phyloP scores from a whole-genome alignment of 306 rosid genomes.

The Castanopsis chinensis region DNA sequence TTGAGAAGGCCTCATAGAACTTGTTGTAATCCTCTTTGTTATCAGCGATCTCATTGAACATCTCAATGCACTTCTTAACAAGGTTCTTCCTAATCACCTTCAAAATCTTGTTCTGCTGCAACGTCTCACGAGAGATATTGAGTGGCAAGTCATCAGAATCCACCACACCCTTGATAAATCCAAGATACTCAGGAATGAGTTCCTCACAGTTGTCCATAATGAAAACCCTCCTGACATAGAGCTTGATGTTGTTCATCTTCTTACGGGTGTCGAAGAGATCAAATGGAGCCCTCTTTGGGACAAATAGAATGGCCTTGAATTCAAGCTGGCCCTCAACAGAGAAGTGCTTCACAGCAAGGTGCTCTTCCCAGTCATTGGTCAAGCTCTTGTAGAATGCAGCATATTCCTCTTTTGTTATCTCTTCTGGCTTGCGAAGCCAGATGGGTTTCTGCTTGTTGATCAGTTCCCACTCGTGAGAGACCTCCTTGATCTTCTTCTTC shows the following conservation, averaged over 20 bases:
- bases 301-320: conserved; percentile 67
- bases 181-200: conserved; percentile 68
- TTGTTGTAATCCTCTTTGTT: conserved; percentile 66
- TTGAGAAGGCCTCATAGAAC: conserved; percentile 65
- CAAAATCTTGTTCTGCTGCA: conserved; percentile 69
- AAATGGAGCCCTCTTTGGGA: conserved; percentile 68
- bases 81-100: conserved; percentile 73
- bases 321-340: conserved; percentile 77
- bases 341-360: conserved; percentile 71
- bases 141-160: conserved; percentile 73
- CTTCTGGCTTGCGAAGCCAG: conserved; percentile 79
- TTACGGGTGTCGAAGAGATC: conserved; percentile 66
- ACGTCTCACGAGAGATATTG: conserved; percentile 69
- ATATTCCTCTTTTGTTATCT: conserved; percentile 65
- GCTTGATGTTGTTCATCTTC: conserved; percentile 75
- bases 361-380: conserved; percentile 77
- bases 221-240: conserved; percentile 69
- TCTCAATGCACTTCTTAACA: conserved; percentile 76
- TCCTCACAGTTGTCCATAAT: conserved; percentile 78
- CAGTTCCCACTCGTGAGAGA: conserved; percentile 64
- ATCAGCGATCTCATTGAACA: conserved; percentile 75
- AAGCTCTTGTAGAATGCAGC: conserved; percentile 74
- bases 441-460: conserved; percentile 78
- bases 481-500: conserved; percentile 72
- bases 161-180: conserved; percentile 68